A percentile compares a stretch with the other conserved stretches of the same genome.
phyloP scores from a whole-genome alignment of 768 basidiomycete species.

The Xerocomellus chrysenteron region DNA sequence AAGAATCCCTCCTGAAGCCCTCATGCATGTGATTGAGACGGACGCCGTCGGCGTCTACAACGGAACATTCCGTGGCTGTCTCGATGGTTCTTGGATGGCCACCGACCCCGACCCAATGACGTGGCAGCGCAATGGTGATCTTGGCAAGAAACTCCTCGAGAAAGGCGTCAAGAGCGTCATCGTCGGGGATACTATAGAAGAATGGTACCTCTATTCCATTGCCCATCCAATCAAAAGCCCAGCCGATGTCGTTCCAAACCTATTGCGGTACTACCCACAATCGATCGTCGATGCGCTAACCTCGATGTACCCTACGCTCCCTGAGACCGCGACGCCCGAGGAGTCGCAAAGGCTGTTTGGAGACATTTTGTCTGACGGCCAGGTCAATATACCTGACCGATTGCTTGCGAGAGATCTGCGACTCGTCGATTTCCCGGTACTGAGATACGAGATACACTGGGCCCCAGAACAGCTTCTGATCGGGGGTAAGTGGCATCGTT shows the following conservation, averaged over 20 bases:
- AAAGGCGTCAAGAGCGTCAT: slow-evolving; percentile 63
- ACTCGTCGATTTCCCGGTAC: slow-evolving; percentile 53
- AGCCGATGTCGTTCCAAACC: slow-evolving; percentile 53
- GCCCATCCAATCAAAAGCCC: slow-evolving; percentile 54
- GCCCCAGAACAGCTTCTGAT: slow-evolving; percentile 57
- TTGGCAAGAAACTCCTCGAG: slow-evolving; percentile 51
- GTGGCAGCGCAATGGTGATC: slow-evolving; percentile 64
- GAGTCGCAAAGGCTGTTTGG: slow-evolving; percentile 53
- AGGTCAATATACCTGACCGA: slow-evolving; percentile 67
- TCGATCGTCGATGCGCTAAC: slow-evolving; percentile 48
- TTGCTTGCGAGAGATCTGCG: slow-evolving; percentile 62
- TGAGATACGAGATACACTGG: slow-evolving; percentile 71
- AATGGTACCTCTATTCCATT: slow-evolving; percentile 77
- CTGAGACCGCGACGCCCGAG: slow-evolving; percentile 40
- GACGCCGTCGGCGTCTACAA: slow-evolving; percentile 49
- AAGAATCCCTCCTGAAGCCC: slow-evolving; percentile 44
- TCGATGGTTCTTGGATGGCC: slow-evolving; percentile 59
- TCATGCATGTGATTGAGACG: slow-evolving; percentile 59
- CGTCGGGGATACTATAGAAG: slow-evolving; percentile 64
- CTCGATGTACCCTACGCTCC: slow-evolving; percentile 42
- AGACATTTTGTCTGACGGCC: slow-evolving; percentile 56
- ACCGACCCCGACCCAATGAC: slow-evolving; percentile 55
- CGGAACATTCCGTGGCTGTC: slow-evolving; percentile 68
- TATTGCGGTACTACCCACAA: slow-evolving; percentile 59
- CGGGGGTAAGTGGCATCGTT: slow-evolving; percentile 40